Evolutionary conservation across 2,329 filamentous ascomycete genomes (phyloP).

Genomic region (Albifimbria verrucaria): DNA sequence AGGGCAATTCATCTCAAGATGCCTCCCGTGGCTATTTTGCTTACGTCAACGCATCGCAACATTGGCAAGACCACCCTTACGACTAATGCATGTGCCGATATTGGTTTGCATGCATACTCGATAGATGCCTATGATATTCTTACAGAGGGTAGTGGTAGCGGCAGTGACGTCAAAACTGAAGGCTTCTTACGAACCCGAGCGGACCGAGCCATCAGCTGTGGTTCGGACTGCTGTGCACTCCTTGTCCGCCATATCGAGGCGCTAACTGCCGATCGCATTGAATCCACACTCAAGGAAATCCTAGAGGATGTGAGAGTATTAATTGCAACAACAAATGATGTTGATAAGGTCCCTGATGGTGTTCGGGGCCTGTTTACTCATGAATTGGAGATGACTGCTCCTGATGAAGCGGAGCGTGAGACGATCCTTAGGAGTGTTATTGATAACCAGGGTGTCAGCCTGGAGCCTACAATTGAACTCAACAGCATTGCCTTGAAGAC

Average conservation of each 20-base stretch:
- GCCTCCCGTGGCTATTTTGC: slow-evolving; percentile 81
- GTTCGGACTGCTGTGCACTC: slow-evolving; percentile 75
- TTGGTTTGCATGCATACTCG: slow-evolving; percentile 83
- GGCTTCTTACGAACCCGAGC: slow-evolving; percentile 83
- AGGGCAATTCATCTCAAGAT: slow-evolving; percentile 83
- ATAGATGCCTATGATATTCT: slow-evolving; percentile 93
- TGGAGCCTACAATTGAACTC: slow-evolving; percentile 82
- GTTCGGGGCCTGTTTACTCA: slow-evolving; percentile 91
- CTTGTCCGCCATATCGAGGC: slow-evolving; percentile 90
- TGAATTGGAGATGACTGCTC: slow-evolving; percentile 88
- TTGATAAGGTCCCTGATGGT: slow-evolving; percentile 89
- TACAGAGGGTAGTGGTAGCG: slow-evolving; percentile 78
- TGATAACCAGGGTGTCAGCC: slow-evolving; percentile 68
- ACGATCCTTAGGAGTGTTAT: slow-evolving; percentile 79
- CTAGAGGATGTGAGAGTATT: slow-evolving; percentile 76
- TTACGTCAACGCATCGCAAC: slow-evolving; percentile 87
- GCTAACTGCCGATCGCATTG: slow-evolving; percentile 86
- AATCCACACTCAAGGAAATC: slow-evolving; percentile 79
- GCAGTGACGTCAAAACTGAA: slow-evolving; percentile 90
- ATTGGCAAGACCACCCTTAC: slow-evolving; percentile 89
- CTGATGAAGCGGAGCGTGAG: slow-evolving; percentile 89
- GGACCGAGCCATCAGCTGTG: slow-evolving; percentile 85
- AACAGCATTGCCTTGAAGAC: slow-evolving; percentile 88
- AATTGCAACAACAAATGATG: slow-evolving; percentile 90
- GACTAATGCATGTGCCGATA: slow-evolving; percentile 74